Evolutionary conservation across 371 early-diverging fungal species (phyloP), one percentile per base, ranked within the genome.

Genomic region (Mucor plumbeus): DNA sequence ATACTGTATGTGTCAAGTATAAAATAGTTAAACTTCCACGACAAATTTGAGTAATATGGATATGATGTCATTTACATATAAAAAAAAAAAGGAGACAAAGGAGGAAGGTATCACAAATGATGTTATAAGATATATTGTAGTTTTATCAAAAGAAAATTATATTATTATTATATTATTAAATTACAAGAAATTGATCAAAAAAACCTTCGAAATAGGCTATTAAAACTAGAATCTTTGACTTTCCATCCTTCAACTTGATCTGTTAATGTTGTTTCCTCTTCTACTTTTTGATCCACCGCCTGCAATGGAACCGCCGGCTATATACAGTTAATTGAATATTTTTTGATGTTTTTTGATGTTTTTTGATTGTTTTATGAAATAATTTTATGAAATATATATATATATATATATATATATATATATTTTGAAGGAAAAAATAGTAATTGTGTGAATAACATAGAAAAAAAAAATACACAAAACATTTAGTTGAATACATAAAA

Each of bases 161-260:
- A 43, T 6, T n/a, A 43, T 43, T 43, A 43, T 43, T 43, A 43
- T 43, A n/a, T 19, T 48, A 48, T 48, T 21, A 26, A 33, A 33
- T 54, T 26, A 54, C 14, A 54, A 54, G 48, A 7, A 7, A 19
- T 48, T 21, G 11, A 63, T 73, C 63, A 79, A 43, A 79, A 74
- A 65, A 77, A 78, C 15, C 81, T 72, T 53, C 76, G 73, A 39
- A 81, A 73, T 34, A 78, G 67, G 41, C 65, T 74, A 67, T 78
- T 76, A n/a, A 78, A 55, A 14, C 77, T 41, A 4, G 67, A 47
- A 53, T 71, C 67, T 53, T 58, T 65, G 36, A 70, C 60, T 40
- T 38, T 58, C 71, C 71, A 69, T 19, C 70, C 63, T 69, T 73
- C 73, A 6, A 58, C 63, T 41, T 66, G 66, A 55, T 68, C 59